Evolutionary conservation across 345 rosid genomes (phyloP).

Genomic region (Citrus trifoliata): DNA sequence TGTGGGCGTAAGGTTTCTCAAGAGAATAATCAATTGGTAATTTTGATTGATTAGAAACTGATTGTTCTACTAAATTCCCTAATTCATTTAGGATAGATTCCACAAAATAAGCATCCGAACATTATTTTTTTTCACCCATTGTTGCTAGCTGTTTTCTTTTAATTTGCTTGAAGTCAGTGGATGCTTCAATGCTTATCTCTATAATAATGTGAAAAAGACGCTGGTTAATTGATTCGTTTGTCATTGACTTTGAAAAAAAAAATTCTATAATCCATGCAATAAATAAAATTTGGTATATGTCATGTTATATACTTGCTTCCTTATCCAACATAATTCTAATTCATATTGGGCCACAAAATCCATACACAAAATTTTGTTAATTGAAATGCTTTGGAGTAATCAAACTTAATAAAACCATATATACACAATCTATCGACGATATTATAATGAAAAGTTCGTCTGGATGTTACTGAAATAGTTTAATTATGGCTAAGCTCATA

Average conservation of each 20-base stretch:
- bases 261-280: background rate
- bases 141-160: slow-evolving; percentile 25
- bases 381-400: background rate
- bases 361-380: background rate
- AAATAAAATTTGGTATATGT: background rate
- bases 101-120: slow-evolving; percentile 5
- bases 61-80: slow-evolving; percentile 30
- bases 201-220: background rate
- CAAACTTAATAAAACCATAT: no score
- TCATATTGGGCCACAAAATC: slow-evolving; percentile 1
- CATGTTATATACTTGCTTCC: background rate
- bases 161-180: slow-evolving; percentile 9
- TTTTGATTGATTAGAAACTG: slow-evolving; percentile 16
- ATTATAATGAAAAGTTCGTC: no score
- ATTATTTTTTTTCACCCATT: background rate
- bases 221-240: background rate
- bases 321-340: background rate
- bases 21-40: slow-evolving; percentile 29
- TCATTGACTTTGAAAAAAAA: background rate
- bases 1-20: slow-evolving; percentile 42
- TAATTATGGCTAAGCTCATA: no score
- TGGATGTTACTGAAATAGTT: no score
- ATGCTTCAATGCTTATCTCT: slow-evolving; percentile 14
- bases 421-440: no score
- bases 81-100: slow-evolving; percentile 29